Evolutionary conservation across 2,329 filamentous ascomycete genomes (phyloP), one percentile per base, ranked within the genome.

Genomic region (Beauveria asiatica): DNA sequence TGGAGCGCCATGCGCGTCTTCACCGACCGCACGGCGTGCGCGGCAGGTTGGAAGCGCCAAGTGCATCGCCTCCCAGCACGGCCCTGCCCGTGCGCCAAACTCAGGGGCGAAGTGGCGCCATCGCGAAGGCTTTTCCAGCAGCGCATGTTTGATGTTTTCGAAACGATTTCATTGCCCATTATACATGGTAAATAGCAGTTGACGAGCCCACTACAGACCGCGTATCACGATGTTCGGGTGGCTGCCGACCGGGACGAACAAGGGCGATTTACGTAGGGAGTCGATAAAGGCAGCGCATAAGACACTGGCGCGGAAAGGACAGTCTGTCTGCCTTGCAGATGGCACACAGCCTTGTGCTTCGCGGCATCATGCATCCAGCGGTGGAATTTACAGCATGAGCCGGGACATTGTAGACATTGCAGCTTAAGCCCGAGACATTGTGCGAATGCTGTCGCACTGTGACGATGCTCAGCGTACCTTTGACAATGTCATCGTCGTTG

Each of bases 61-160:
- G 52, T 62, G 61, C 33, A 60, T 39, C 8, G 64, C 65, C 52
- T 66, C 65, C 9, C 65, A 60, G 21, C 33, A 62, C 21, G 44
- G 63, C 62, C 13, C 61, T 51, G 45, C 59, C 60, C 37, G 64
- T 61, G 1, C 54, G 48, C 62, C 69, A 0, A 81, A 80, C 1
- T 75, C 74, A 3, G 73, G 69, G 11, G 82, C 65, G 64, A 82
- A 37, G 5, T 37, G 11, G 78, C 51, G 76, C 76, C 1, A 77
- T 78, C 27, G 83, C 74, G 30, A 19, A 19, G 81, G 80, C 64
- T 83, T 83, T 67, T 83, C 81, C 6, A 77, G 76, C 0, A 83
- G 69, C 2, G 82, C 80, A 65, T 83, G 79, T 64, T 83, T 83
- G 10, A 79, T 78, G 17, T 78, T 78, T 8, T 71, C 64, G 9